A percentile compares a stretch with the other conserved stretches of the same genome.
Evolutionary conservation across 345 rosid species (phyloP).

Genomic region (Lagerstroemia speciosa): DNA sequence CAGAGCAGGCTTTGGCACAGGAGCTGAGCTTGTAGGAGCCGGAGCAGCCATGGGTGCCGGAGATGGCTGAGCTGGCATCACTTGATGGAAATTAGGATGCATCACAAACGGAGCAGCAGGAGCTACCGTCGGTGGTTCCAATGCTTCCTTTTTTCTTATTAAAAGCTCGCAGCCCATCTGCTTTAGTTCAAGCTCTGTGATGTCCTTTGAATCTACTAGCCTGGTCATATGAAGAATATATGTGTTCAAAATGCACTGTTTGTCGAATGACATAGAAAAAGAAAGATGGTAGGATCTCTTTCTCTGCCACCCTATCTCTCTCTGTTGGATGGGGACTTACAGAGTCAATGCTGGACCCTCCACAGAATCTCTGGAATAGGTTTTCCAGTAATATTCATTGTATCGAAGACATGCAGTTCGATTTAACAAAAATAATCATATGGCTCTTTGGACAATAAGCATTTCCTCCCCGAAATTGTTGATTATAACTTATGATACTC

Average conservation of each 20-base stretch:
- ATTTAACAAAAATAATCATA: background rate
- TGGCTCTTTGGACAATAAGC: background rate
- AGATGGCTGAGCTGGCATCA: constrained; percentile 31
- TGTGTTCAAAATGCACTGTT: background rate
- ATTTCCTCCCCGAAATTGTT: background rate
- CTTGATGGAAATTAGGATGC: constrained; percentile 28
- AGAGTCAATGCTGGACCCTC: too few relatives aligned
- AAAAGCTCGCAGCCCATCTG: constrained; percentile 69
- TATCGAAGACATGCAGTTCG: background rate
- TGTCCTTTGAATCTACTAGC: constrained; percentile 90
- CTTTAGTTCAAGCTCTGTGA: constrained; percentile 72
- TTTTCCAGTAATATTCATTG: background rate
- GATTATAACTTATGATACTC: background rate
- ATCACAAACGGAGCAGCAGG: constrained; percentile 24
- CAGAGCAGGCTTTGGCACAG: constrained; percentile 26
- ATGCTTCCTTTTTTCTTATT: constrained; percentile 84
- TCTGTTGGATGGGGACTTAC: background rate
- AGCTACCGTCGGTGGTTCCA: constrained; percentile 34
- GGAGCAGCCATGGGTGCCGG: constrained; percentile 24
- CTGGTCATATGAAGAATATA: constrained; percentile 27
- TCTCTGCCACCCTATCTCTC: background rate
- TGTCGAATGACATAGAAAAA: background rate
- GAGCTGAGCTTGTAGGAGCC: constrained; percentile 26
- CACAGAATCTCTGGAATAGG: background rate
- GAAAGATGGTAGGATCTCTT: background rate